Evolutionary conservation across 352 stramenopile species (phyloP), one percentile per base, ranked within the genome.

Genomic region (Phytopythium kandeliae): DNA sequence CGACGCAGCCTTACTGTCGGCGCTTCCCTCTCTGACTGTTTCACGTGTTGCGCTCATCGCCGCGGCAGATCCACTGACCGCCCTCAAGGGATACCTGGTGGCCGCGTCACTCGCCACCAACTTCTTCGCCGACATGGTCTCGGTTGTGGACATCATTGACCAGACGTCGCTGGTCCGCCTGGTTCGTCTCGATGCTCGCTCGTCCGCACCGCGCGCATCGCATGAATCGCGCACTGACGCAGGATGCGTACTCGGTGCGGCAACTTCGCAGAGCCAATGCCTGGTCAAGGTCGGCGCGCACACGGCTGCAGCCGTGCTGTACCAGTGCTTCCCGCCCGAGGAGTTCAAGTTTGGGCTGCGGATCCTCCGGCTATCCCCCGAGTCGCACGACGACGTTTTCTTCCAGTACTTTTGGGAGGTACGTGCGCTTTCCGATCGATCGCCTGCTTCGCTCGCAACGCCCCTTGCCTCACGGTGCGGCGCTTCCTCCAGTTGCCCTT

Each of bases 341-440:
- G 83, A 93, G 57, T 69, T 85, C 49, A 87, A 86, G 54, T 93
- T 91, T 43, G 83, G 83, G 1, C 69, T 93, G 26, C 83, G 80
- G 30, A 86, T 93, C 42, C 67, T 93, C 38, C 80, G 83, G 34
- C 55, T 83, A 22, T 55, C 79, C n/a, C 80, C 83, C 9, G 75
- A 88, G 50, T 69, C 66, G 8, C 80, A 91, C 54, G 78, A 91
- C 48, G 63, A 83, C 2, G 63, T 62, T 15, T 90, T 90, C 55
- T 93, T 91, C 48, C 83, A 93, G 75, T 91, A 90, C 58, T 90
- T 91, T 63, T 93, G 80, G 79, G 74, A 89, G 78, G 78, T 89
- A 69, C 16, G 57, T 46, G 22, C 28, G 31, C 10, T 10, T 11
- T n/a, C n/a, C n/a, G n/a, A n/a, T n/a, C n/a, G n/a, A n/a, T n/a